These are phyloP conservation scores for Curvularia verruculosa DNA, from an alignment of 2,329 filamentous ascomycete species.

Conservation along the genomic window DNA sequence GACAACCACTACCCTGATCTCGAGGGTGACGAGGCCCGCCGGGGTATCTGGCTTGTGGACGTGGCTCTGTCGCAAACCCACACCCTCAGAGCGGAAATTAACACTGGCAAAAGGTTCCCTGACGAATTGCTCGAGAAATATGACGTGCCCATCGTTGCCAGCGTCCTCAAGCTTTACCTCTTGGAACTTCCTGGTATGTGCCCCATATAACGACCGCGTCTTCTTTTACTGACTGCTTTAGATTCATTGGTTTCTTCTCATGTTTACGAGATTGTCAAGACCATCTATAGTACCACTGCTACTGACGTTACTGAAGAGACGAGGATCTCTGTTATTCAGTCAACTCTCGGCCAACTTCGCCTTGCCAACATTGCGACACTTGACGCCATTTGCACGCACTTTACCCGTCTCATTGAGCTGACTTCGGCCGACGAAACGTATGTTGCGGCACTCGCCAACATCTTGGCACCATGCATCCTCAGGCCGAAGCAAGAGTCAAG, in stretches of 20 bases:
- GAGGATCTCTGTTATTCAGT: constrained; percentile 89
- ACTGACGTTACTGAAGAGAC: constrained; percentile 69
- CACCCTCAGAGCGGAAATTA: constrained; percentile 79
- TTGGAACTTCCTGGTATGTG: constrained; percentile 86
- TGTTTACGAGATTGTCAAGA: constrained; percentile 98
- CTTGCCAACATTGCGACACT: constrained; percentile 98
- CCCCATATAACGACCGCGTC: neutral
- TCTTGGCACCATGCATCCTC: constrained; percentile 83
- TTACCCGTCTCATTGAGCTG: constrained; percentile 93
- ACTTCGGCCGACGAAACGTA: constrained; percentile 95
- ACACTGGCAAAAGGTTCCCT: constrained; percentile 82
- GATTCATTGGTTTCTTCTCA: constrained; percentile 98
- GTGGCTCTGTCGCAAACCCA: constrained; percentile 86
- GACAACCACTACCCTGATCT: constrained; percentile 97
- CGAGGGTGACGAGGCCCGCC: constrained; percentile 90
- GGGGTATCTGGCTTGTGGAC: constrained; percentile 92
- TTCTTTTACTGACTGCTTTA: constrained; percentile 48
- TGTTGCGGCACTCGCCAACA: constrained; percentile 72
- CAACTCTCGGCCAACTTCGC: constrained; percentile 90
- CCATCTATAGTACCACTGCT: constrained; percentile 88
- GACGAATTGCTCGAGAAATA: constrained; percentile 81
- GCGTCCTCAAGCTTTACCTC: constrained; percentile 90
- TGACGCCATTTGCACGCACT: constrained; percentile 97
- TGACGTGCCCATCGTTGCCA: constrained; percentile 92
- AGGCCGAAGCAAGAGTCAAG: constrained; percentile 86